Evolutionary conservation across 192 early-diverging fungal genomes (phyloP).

Genomic region (Pilaira anomala): DNA sequence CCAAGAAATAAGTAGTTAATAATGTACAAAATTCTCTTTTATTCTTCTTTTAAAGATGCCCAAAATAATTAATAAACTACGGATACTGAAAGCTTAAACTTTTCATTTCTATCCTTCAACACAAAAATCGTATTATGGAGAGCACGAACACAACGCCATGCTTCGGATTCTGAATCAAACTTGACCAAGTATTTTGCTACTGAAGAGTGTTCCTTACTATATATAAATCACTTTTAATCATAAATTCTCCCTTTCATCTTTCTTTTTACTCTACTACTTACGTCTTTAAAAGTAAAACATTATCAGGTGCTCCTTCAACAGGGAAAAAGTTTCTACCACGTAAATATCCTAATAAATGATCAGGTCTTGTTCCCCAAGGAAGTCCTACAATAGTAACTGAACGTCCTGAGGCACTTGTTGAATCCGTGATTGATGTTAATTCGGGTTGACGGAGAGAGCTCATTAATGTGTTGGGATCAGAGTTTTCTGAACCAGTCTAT

Average conservation of each 20-base stretch:
- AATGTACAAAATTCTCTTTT: background rate
- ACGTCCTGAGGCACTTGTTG: constrained; percentile 26
- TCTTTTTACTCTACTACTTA: constrained; percentile 16
- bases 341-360: constrained; percentile 22
- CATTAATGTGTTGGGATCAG: background rate
- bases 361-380: constrained; percentile 15
- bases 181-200: constrained; percentile 30
- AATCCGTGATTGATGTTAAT: constrained; percentile 18
- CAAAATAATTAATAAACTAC: constrained; percentile 24
- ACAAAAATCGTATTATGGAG: constrained; percentile 28
- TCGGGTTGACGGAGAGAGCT: constrained; percentile 6
- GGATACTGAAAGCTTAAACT: constrained; percentile 4
- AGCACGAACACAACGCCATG: constrained; percentile 34
- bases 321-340: constrained; percentile 27
- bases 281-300: constrained; percentile 24
- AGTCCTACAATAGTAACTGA: constrained; percentile 26
- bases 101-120: background rate
- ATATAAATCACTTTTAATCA: background rate
- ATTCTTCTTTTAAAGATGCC: constrained; percentile 5
- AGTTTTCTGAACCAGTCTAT: constrained; percentile 1
- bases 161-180: constrained; percentile 36
- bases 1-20: constrained; percentile 54
- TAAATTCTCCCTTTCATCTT: no score
- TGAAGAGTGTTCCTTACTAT: constrained; percentile 15
- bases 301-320: constrained; percentile 25